A percentile compares a stretch with the other conserved stretches of the same genome.
These are phyloP conservation scores for Boletus coccyginus DNA, from an alignment of 768 basidiomycete species.

Conservation along the genomic window DNA sequence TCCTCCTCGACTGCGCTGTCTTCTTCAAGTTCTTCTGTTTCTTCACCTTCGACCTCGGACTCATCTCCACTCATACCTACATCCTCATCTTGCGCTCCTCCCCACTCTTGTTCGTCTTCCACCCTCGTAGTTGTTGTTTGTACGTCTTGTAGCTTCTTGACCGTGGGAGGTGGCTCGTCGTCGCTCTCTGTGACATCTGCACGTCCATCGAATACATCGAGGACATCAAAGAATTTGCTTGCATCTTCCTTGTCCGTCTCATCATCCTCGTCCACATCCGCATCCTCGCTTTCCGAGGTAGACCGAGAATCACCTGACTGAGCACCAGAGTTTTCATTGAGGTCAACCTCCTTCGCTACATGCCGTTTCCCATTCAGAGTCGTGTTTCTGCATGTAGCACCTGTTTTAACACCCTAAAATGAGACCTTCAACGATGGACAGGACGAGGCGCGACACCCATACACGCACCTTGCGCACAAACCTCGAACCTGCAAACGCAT, in stretches of 20 bases:
- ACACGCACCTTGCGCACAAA: conserved; percentile 29
- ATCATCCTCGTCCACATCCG: conserved; percentile 34
- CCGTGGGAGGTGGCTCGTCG: conserved; percentile 9
- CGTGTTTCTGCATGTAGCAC: conserved; percentile 19
- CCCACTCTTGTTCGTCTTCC: conserved; percentile 34
- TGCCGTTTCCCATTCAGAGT: conserved; percentile 23
- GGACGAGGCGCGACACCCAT: background rate
- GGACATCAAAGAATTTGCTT: conserved; percentile 58
- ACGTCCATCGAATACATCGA: conserved; percentile 67
- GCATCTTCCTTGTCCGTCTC: conserved; percentile 48
- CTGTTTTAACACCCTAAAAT: conserved; percentile 23
- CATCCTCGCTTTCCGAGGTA: conserved; percentile 27
- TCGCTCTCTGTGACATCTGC: conserved; percentile 34
- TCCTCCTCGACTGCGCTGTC: conserved; percentile 29
- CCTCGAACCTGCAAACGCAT: conserved; percentile 65
- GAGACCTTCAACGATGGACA: background rate
- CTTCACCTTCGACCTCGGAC: conserved; percentile 22
- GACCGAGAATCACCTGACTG: conserved; percentile 20
- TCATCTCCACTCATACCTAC: conserved; percentile 39
- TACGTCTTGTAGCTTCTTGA: conserved; percentile 19
- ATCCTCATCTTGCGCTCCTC: conserved; percentile 7
- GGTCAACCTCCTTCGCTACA: conserved; percentile 54
- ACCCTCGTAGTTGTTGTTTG: conserved; percentile 56
- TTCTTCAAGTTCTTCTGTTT: conserved; percentile 29
- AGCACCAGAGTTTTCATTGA: conserved; percentile 55